Base-by-base conservation (phyloP, 164 flowering plant genomes). In the Magnolia officinalis region DNA sequence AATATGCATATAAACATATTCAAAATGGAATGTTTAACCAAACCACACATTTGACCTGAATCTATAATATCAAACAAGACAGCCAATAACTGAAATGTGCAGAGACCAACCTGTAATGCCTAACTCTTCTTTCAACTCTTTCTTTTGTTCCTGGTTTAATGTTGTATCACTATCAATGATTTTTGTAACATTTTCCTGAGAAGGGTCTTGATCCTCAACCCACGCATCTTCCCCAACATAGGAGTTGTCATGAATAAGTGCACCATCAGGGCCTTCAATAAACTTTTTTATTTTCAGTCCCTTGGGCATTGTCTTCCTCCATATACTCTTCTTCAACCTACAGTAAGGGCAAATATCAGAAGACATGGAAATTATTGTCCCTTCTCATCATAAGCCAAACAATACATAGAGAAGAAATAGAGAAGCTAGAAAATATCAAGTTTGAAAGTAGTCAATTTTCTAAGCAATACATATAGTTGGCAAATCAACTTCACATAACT, bases 201-300 rank as follows among this genome's bases (percentile, higher is more conserved):
- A 78, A 77, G 83, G 76, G 66, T 82, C 90, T 70, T 74, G 76
- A 81, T 91, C 95, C 80, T 93, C 97, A 73, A 86, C 92, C 99
- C 99, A 93, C 75, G 99, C 98, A 87, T 86, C 87, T 82, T 96
- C 97, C 75, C 99, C 99, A 81, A 92, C 90, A 89, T 85, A 93
- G 71, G 96, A 85, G 79, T 73, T 79, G 76, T 96, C 98, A 77
- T 86, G 97, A 80, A 92, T 72, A 70, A 91, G 85, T 64, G 87
- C 81, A 69, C 97, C 96, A 81, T 88, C 90, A 67, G 94, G 91
- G 79, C 90, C 89, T 84, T 96, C 92, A 80, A 89, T 78, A 77
- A 86, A 89, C 84, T 88, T 96, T 79, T 92, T 93, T 83, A 96
- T 83, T 85, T 86, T 93, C 71, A 96, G 86, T 68, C 99, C 98